Evolutionary conservation across 2,329 filamentous ascomycete genomes (phyloP).

Genomic region (Aureobasidium pullulans): DNA sequence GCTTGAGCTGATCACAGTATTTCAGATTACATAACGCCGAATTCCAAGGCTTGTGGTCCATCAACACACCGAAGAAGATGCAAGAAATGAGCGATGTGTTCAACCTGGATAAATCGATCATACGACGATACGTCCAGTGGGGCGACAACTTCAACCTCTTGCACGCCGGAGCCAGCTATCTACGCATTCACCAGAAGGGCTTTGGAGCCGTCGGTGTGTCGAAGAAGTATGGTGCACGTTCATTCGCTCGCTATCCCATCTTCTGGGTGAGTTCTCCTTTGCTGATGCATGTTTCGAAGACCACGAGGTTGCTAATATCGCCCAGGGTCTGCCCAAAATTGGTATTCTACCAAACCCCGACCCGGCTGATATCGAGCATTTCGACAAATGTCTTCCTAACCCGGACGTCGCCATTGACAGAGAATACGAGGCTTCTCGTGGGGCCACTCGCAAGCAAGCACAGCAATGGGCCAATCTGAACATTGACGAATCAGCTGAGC

Average conservation of each 20-base stretch:
- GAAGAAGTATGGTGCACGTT: constrained; percentile 62
- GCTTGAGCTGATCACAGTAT: constrained; percentile 34
- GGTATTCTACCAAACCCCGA: constrained; percentile 59
- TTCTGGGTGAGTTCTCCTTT: constrained; percentile 48
- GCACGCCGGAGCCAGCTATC: constrained; percentile 57
- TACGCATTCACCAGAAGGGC: constrained; percentile 59
- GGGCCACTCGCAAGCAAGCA: constrained; percentile 50
- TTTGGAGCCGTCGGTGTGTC: constrained; percentile 62
- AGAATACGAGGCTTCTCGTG: constrained; percentile 47
- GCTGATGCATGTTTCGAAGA: no score
- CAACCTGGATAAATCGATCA: constrained; percentile 51
- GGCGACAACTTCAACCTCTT: constrained; percentile 62
- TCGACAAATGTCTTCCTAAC: constrained; percentile 47
- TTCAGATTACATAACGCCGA: constrained; percentile 56
- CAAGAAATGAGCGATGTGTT: constrained; percentile 59
- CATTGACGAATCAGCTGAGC: constrained; percentile 53
- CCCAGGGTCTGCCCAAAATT: constrained; percentile 44
- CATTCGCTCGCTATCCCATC: constrained; percentile 59
- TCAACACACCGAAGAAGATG: constrained; percentile 53
- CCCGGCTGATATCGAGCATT: constrained; percentile 55
- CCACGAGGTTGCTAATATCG: no score
- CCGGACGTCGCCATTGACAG: constrained; percentile 46
- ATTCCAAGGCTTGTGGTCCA: constrained; percentile 62
- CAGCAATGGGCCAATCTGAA: constrained; percentile 61
- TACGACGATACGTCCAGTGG: constrained; percentile 57